These are phyloP conservation scores for Venturia aucupariae DNA, from an alignment of 2,329 filamentous ascomycete species.

Conservation along the genomic window DNA sequence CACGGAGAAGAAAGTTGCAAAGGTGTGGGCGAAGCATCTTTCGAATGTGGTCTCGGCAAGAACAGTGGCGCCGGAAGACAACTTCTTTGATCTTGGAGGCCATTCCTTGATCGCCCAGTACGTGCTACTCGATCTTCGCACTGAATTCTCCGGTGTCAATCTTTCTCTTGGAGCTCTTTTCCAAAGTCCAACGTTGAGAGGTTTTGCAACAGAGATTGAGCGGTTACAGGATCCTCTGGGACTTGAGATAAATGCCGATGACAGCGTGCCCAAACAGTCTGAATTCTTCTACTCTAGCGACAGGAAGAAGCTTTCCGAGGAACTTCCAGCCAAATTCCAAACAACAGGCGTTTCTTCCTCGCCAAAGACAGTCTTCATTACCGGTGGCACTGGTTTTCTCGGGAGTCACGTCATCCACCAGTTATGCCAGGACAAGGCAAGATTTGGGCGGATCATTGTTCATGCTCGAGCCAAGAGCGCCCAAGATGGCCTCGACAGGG, in stretches of 20 bases:
- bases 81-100: constrained; percentile 73
- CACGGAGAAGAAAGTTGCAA: constrained; percentile 59
- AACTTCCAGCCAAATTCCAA: constrained; percentile 37
- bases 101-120: constrained; percentile 75
- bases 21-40: constrained; percentile 59
- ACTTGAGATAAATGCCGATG: constrained; percentile 27
- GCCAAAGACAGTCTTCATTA: constrained; percentile 63
- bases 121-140: constrained; percentile 62
- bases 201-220: constrained; percentile 45
- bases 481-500: constrained; percentile 51
- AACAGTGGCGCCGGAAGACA: constrained; percentile 52
- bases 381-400: constrained; percentile 83
- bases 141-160: constrained; percentile 52
- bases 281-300: constrained; percentile 46
- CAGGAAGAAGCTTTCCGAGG: constrained; percentile 36
- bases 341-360: constrained; percentile 22
- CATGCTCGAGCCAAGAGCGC: constrained; percentile 63
- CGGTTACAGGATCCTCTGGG: constrained; percentile 40
- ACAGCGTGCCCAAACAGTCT: constrained; percentile 32
- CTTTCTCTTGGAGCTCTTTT: constrained; percentile 65
- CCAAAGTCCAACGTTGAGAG: constrained; percentile 52
- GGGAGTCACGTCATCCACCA: constrained; percentile 73
- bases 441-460: constrained; percentile 55
- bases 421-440: constrained; percentile 52
- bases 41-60: constrained; percentile 58